Evolutionary conservation across 305 asterid genomes (phyloP).

Genomic region (Lippia alba): DNA sequence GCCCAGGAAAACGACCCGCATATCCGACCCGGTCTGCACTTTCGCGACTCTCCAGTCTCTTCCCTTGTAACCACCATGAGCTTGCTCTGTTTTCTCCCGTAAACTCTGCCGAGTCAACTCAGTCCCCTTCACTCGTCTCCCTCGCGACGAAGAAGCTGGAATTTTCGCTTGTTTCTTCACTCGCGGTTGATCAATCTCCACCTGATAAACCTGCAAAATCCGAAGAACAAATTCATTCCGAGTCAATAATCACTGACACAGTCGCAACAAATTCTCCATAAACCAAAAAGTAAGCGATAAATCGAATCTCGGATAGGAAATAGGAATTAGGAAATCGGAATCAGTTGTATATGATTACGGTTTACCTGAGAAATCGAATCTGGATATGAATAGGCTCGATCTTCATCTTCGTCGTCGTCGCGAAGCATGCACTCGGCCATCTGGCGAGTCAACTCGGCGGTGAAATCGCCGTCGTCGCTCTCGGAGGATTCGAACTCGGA

Average conservation of each 20-base stretch:
- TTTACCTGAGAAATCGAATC: conserved; percentile 21
- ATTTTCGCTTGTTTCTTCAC: conserved; percentile 21
- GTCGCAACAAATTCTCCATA: neutral
- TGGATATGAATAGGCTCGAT: neutral
- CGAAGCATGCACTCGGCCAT: conserved; percentile 82
- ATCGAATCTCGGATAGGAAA: neutral
- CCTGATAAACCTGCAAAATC: conserved; percentile 27
- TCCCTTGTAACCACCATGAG: conserved; percentile 37
- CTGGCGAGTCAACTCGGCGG: conserved; percentile 75
- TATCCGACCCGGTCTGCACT: conserved; percentile 68
- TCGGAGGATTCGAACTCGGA: conserved; percentile 71
- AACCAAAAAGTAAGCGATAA: neutral
- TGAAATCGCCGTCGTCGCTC: conserved; percentile 62
- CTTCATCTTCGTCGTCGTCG: conserved; percentile 54
- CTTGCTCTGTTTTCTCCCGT: conserved; percentile 36
- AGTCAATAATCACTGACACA: too few relatives aligned
- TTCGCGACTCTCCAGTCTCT: conserved; percentile 1
- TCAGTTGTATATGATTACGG: too few relatives aligned
- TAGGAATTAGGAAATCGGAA: too few relatives aligned
- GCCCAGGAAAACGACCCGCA: conserved; percentile 75
- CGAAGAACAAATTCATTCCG: neutral
- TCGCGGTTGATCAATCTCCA: conserved; percentile 55
- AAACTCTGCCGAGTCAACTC: conserved; percentile 48
- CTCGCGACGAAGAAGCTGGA: conserved; percentile 21
- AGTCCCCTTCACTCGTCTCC: conserved; percentile 40